Base-by-base conservation (phyloP, 2,329 filamentous ascomycete species). In the Xylariales sp. region DNA sequence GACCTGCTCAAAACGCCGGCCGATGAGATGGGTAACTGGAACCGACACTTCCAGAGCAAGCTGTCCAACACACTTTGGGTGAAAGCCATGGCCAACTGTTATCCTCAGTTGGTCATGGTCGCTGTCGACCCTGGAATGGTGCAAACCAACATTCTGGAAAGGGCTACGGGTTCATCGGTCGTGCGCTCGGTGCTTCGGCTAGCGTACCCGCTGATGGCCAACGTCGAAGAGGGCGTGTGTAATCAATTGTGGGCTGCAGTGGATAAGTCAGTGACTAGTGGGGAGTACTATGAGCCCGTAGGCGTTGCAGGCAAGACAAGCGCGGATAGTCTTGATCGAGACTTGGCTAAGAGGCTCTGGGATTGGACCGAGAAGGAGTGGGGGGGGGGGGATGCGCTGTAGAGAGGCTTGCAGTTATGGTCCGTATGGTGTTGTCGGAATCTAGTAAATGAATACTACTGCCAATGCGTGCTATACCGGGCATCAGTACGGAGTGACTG, bases 221-320 rank as follows among this genome's bases (percentile, higher is more conserved):
- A n/a, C 13, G 53, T 57, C 1, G 53, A 62, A 33, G 51, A 64
- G 38, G 65, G 66, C 16, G 52, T 56, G 24, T 56, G 54, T 43
- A 64, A 60, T 41, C 57, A 64, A 49, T 38, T 67, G 6, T 69
- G 61, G 59, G 61, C 60, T 20, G 44, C 43, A 11, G 56, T 55
- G n/a, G 60, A 55, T n/a, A 40, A 41, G 14, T 44, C 47, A 17
- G 48, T 53, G 36, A 47, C 43, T 51, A 46, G 29, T 17, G 60
- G 56, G 5, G 51, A 51, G 30, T 60, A 57, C 31, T 66, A 65
- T 42, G 55, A 55, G 35, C 62, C 62, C 4, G 51, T 65, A n/a
- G 62, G 56, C 1, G 42, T 51, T 8, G 31, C 40, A 13, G 50
- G 32, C 38, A 29, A 47, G n/a, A 48, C 45, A 6, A 48, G 29